Evolutionary conservation across 2,329 filamentous ascomycete genomes (phyloP).

Genomic region (Colletotrichum godetiae): DNA sequence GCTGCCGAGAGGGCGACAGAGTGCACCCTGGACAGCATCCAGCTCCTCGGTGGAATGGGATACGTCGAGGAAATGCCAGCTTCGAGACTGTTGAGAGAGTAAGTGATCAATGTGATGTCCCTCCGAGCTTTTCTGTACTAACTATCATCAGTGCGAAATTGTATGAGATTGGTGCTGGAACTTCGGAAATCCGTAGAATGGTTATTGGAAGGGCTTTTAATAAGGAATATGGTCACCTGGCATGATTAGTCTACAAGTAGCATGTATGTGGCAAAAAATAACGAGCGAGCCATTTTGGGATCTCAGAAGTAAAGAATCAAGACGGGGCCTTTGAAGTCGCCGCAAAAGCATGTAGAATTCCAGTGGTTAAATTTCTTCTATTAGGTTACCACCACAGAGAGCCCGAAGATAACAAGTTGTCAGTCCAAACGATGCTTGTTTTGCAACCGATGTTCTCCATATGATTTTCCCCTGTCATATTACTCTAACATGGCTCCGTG

Average conservation of each 20-base stretch:
- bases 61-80: slow-evolving; percentile 97
- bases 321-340: background rate
- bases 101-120: slow-evolving; percentile 43
- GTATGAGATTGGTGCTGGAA: slow-evolving; percentile 97
- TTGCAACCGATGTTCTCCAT: background rate
- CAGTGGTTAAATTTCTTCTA: background rate
- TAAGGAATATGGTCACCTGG: slow-evolving; percentile 74
- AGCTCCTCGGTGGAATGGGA: slow-evolving; percentile 93
- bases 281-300: background rate
- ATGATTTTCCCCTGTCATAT: background rate
- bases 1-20: slow-evolving; percentile 92
- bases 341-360: background rate
- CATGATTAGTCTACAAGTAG: background rate
- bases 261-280: background rate
- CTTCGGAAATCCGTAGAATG: slow-evolving; percentile 92
- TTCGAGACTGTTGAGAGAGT: slow-evolving; percentile 82
- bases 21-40: slow-evolving; percentile 86
- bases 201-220: slow-evolving; percentile 95
- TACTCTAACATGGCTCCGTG: background rate
- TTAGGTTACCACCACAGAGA: background rate
- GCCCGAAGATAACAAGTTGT: background rate
- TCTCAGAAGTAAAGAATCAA: background rate
- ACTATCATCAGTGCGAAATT: slow-evolving; percentile 69
- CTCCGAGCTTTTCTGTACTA: slow-evolving; percentile 37
- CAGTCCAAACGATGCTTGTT: background rate